Conservation (phyloP, 2,329 filamentous ascomycete species). For the Nemania abortiva region DNA sequence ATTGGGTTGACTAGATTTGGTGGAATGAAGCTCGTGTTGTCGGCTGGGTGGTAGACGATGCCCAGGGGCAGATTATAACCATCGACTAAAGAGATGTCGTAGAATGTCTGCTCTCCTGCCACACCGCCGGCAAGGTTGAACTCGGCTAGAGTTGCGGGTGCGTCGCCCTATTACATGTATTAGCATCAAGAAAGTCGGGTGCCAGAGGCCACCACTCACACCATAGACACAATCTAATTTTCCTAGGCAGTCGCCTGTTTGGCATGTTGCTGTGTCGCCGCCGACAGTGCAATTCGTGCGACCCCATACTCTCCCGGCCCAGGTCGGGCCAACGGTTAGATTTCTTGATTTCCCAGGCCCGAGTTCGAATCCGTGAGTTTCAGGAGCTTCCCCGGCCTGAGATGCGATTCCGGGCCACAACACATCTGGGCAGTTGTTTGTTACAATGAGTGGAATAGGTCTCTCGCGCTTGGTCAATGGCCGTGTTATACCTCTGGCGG, state of each 20-base stretch:
- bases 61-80: constrained; percentile 84
- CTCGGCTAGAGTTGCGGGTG: constrained; percentile 82
- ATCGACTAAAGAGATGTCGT: constrained; percentile 87
- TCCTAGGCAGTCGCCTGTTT: constrained; percentile 81
- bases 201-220: constrained; percentile 60
- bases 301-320: constrained; percentile 86
- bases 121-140: constrained; percentile 79
- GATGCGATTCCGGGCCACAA: constrained; percentile 84
- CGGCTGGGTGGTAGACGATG: constrained; percentile 69
- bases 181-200: constrained; percentile 1
- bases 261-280: constrained; percentile 74
- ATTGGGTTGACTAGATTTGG: constrained; percentile 82
- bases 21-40: constrained; percentile 74
- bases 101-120: constrained; percentile 75
- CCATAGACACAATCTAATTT: constrained; percentile 76
- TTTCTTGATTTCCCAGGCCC: constrained; percentile 67
- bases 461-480: constrained; percentile 49
- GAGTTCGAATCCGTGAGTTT: constrained; percentile 76
- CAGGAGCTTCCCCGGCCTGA: constrained; percentile 76
- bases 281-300: constrained; percentile 86
- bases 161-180: constrained; percentile 67
- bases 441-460: constrained; percentile 71
- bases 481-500: constrained; percentile 41
- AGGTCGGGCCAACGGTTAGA: constrained; percentile 76
- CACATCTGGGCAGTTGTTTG: constrained; percentile 76